Evolutionary conservation across 805 yeast species (phyloP).

Genomic region (Metschnikowia gelsemii): DNA sequence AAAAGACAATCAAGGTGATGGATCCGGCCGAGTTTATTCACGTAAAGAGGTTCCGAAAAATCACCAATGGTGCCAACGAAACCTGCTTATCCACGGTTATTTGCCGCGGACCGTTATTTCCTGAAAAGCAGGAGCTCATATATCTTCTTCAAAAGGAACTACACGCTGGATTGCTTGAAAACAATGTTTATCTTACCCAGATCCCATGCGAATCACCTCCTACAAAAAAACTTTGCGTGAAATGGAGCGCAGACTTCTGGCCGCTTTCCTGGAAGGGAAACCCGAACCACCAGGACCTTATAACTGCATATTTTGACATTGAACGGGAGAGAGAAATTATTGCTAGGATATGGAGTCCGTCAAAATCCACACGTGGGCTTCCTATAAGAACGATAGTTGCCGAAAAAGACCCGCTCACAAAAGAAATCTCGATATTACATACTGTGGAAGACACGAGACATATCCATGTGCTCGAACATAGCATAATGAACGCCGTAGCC

Average conservation of each 20-base stretch:
- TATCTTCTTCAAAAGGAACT: slow-evolving; percentile 21
- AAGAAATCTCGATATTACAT: slow-evolving; percentile 33
- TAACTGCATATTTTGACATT: slow-evolving; percentile 53
- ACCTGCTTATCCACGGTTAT: slow-evolving; percentile 40
- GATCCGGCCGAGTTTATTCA: slow-evolving; percentile 37
- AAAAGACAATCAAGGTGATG: slow-evolving; percentile 26
- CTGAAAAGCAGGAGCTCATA: slow-evolving; percentile 23
- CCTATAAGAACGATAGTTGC: slow-evolving; percentile 66
- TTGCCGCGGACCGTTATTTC: slow-evolving; percentile 43
- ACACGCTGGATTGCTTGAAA: slow-evolving; percentile 12
- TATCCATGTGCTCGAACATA: slow-evolving; percentile 62
- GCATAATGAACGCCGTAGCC: slow-evolving; percentile 70
- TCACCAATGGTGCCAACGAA: neutral
- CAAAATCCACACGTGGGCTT: slow-evolving; percentile 1
- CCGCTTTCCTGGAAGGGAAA: slow-evolving; percentile 94
- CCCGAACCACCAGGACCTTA: slow-evolving; percentile 69
- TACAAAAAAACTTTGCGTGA: slow-evolving; percentile 60
- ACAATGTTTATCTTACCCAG: slow-evolving; percentile 12
- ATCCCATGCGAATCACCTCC: slow-evolving; percentile 67
- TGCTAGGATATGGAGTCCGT: slow-evolving; percentile 14
- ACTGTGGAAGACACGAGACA: slow-evolving; percentile 38
- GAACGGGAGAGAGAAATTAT: slow-evolving; percentile 32
- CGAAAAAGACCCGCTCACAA: slow-evolving; percentile 46
- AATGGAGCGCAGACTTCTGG: slow-evolving; percentile 76
- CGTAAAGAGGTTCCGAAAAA: slow-evolving; percentile 55